These are phyloP conservation scores for Rheum nobile DNA, from an alignment of 148 eudicot genomes.

Conservation along the genomic window DNA sequence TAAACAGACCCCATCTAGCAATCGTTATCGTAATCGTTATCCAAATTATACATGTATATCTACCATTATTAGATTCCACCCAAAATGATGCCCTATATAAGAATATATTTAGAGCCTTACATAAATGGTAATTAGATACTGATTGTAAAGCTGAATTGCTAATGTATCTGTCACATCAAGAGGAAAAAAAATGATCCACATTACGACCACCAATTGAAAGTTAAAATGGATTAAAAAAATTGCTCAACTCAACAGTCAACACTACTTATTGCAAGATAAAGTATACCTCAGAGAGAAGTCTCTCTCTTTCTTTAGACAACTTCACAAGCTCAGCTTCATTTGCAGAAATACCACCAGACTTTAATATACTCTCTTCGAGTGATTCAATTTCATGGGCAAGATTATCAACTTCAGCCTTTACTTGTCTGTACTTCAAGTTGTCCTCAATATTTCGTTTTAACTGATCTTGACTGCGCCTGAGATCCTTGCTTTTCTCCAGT, in stretches of 20 bases:
- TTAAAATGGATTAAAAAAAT: neutral
- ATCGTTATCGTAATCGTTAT: neutral
- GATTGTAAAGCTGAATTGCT: neutral
- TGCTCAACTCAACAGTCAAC: neutral
- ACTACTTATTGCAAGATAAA: neutral
- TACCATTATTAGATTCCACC: neutral
- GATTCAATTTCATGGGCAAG: conserved; percentile 58
- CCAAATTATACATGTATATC: neutral
- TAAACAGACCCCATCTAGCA: neutral
- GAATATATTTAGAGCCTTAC: neutral
- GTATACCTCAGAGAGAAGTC: conserved; percentile 82
- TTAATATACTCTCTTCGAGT: conserved; percentile 48
- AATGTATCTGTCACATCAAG: neutral
- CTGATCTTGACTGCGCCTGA: conserved; percentile 26
- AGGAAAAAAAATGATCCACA: neutral
- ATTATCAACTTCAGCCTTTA: conserved; percentile 48
- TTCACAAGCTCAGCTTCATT: conserved; percentile 49
- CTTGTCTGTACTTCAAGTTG: conserved; percentile 55
- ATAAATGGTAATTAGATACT: neutral
- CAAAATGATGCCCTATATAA: neutral
- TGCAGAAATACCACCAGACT: conserved; percentile 47
- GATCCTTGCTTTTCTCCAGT: conserved; percentile 28
- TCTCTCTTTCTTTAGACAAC: conserved; percentile 67
- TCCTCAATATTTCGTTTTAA: conserved; percentile 60
- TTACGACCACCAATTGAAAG: neutral